These are phyloP conservation scores for Solanum sparsipilum DNA, from an alignment of 257 asterid species.

Conservation along the genomic window DNA sequence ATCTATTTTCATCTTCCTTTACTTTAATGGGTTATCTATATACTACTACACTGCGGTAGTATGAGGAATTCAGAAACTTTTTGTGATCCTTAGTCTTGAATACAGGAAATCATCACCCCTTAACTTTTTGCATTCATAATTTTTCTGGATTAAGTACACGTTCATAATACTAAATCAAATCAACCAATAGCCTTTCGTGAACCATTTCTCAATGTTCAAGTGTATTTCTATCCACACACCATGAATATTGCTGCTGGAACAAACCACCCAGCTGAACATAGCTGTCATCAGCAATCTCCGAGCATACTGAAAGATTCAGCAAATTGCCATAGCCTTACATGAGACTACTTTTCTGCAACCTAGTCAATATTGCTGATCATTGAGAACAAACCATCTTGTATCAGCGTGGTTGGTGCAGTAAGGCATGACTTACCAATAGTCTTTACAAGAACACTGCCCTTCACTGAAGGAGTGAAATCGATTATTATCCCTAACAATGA, in stretches of 20 bases:
- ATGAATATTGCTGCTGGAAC: not conserved
- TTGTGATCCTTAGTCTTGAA: not conserved
- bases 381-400: not conserved
- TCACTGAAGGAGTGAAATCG: conserved; percentile 47
- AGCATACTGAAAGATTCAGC: not conserved
- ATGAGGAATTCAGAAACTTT: not conserved
- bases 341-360: not conserved
- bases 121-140: not conserved
- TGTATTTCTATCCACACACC: not conserved
- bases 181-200: not conserved
- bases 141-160: not conserved
- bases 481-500: conserved; percentile 53
- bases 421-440: conserved; percentile 41
- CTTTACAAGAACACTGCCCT: conserved; percentile 59
- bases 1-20: not conserved
- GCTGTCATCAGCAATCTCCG: not conserved
- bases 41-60: not conserved
- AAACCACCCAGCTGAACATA: not conserved
- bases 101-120: not conserved
- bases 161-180: not conserved
- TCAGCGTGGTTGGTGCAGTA: not conserved
- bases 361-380: not conserved
- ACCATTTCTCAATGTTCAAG: not conserved
- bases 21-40: not conserved
- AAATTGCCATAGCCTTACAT: not conserved